Percentiles rank a stretch among this genome's conserved stretches.
Evolutionary conservation across 306 rosid genomes (phyloP).

Genomic region (Inga leiocalycina): DNA sequence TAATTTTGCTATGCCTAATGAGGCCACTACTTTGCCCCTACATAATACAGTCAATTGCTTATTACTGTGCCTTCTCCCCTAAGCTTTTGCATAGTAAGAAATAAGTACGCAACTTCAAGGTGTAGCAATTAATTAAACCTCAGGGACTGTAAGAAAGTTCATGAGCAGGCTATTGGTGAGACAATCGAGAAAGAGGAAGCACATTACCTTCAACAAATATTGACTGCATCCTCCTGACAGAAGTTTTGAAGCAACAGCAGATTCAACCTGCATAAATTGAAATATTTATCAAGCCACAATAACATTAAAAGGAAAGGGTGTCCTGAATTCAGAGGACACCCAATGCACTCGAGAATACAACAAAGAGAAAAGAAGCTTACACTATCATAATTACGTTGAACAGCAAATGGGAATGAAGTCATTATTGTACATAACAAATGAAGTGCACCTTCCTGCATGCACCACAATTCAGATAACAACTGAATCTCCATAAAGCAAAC

Average conservation of each 20-base stretch:
- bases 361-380: constrained; percentile 54
- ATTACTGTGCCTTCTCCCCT: not conserved
- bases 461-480: constrained; percentile 38
- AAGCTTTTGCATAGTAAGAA: not conserved
- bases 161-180: not conserved
- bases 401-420: constrained; percentile 62
- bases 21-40: not conserved
- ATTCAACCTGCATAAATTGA: not conserved
- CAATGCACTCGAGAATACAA: constrained; percentile 5
- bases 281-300: constrained; percentile 14
- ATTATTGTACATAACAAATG: constrained; percentile 59
- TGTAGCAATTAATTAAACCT: too few species aligned
- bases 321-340: not conserved
- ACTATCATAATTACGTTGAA: constrained; percentile 68
- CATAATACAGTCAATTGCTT: not conserved
- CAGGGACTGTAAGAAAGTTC: not conserved
- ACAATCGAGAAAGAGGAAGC: not conserved
- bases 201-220: not conserved
- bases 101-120: not conserved
- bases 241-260: not conserved
- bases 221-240: not conserved
- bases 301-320: not conserved
- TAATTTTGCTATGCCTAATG: not conserved
- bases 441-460: constrained; percentile 80
- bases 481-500: constrained; percentile 25